Evolutionary conservation across 305 asterid species (phyloP).

Genomic region (Solanum hybrid): DNA sequence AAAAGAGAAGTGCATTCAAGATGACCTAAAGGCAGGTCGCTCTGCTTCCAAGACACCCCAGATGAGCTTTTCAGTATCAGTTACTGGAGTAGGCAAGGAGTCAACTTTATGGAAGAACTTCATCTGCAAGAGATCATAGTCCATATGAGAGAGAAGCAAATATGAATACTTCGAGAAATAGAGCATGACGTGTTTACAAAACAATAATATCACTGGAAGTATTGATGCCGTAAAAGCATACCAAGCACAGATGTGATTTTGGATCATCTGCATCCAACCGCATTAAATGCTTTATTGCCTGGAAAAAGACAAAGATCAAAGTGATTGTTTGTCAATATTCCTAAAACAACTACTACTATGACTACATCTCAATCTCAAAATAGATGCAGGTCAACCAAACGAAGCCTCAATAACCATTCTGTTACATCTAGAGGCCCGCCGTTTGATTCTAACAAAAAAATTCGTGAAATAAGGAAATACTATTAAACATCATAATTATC

Average conservation of each 20-base stretch:
- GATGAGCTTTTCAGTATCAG: conserved; percentile 70
- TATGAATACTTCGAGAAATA: background rate
- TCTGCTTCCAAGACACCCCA: conserved; percentile 89
- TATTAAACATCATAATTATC: background rate
- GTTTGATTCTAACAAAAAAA: background rate
- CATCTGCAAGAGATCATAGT: conserved; percentile 39
- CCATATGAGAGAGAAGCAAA: background rate
- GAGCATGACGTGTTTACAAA: background rate
- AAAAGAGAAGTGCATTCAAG: background rate
- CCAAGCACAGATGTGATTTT: conserved; percentile 87
- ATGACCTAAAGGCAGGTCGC: conserved; percentile 67
- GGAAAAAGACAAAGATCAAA: conserved; percentile 6
- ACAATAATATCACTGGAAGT: background rate
- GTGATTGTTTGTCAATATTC: background rate
- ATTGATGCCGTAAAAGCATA: conserved; percentile 25
- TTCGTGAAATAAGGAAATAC: background rate
- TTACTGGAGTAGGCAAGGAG: conserved; percentile 62
- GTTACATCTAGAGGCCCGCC: background rate
- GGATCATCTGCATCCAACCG: conserved; percentile 76
- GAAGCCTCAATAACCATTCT: background rate
- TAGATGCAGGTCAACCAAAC: background rate
- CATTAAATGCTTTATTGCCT: conserved; percentile 85
- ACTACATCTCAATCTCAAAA: background rate
- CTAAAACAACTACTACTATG: background rate
- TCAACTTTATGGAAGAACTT: conserved; percentile 73